phyloP scores from a whole-genome alignment of 805 yeast species.

The Saccharomycopsis olivae region DNA sequence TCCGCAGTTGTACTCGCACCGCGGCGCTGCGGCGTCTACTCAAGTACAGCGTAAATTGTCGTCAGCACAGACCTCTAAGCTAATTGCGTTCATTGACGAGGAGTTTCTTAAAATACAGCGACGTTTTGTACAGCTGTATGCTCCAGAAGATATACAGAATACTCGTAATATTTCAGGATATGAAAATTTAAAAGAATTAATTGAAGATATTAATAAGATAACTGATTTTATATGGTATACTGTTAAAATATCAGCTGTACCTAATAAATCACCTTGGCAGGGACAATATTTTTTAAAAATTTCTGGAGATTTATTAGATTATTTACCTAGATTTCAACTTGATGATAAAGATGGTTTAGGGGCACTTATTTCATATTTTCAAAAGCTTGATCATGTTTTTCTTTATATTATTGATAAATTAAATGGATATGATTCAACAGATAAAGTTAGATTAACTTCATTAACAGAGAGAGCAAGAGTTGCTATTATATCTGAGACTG shows the following conservation, averaged over 20 bases:
- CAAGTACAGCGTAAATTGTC: too few relatives aligned
- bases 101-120: constrained; percentile 44
- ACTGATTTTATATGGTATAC: constrained; percentile 56
- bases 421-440: constrained; percentile 32
- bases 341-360: constrained; percentile 24
- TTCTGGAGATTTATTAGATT: constrained; percentile 60
- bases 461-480: constrained; percentile 44
- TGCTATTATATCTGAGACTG: constrained; percentile 28
- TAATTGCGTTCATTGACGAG: constrained; percentile 45
- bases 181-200: constrained; percentile 25
- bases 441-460: constrained; percentile 38
- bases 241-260: constrained; percentile 23
- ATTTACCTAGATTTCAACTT: constrained; percentile 34
- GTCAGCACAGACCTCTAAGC: constrained; percentile 20
- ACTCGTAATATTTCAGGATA: constrained; percentile 7
- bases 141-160: constrained; percentile 12
- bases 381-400: constrained; percentile 33
- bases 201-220: constrained; percentile 36
- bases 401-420: constrained; percentile 28
- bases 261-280: constrained; percentile 39
- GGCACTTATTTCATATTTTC: constrained; percentile 29
- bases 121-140: constrained; percentile 34
- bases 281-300: constrained; percentile 49
- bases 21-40: too few relatives aligned
- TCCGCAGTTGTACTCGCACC: too few relatives aligned